phyloP scores from a whole-genome alignment of 2,329 filamentous ascomycete species.

The Monilinia fructicola region DNA sequence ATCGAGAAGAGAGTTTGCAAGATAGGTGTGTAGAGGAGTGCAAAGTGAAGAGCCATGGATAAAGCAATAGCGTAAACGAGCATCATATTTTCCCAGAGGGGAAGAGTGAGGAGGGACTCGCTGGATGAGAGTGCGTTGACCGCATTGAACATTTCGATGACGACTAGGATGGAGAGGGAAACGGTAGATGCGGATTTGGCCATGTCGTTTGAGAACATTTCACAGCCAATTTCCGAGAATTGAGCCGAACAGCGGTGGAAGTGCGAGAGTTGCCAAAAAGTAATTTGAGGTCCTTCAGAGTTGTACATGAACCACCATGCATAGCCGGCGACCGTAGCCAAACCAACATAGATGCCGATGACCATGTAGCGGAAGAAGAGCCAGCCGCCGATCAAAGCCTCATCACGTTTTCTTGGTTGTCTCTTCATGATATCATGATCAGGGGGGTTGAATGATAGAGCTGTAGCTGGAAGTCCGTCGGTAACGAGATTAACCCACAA shows the following conservation, averaged over 20 bases:
- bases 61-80: conserved; percentile 91
- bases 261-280: conserved; percentile 82
- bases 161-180: conserved; percentile 86
- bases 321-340: conserved; percentile 93
- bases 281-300: conserved; percentile 82
- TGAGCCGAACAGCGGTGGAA: conserved; percentile 89
- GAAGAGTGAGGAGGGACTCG: conserved; percentile 88
- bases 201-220: conserved; percentile 85
- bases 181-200: conserved; percentile 90
- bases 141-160: conserved; percentile 99
- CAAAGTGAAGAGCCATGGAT: conserved; percentile 94
- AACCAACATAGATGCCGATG: conserved; percentile 90
- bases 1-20: conserved; percentile 89
- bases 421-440: conserved; percentile 98
- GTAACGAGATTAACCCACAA: conserved; percentile 99
- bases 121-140: conserved; percentile 97
- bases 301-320: conserved; percentile 99
- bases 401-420: conserved; percentile 85
- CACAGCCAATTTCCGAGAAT: conserved; percentile 86
- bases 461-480: conserved; percentile 93
- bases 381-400: conserved; percentile 91
- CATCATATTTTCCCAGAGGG: conserved; percentile 98
- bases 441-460: conserved; percentile 96
- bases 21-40: conserved; percentile 86
- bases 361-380: conserved; percentile 97